Percentiles rank a stretch among this genome's conserved stretches.
Evolutionary conservation across 2,329 filamentous ascomycete species (phyloP).

Genomic region (Sclerotinia borealis): DNA sequence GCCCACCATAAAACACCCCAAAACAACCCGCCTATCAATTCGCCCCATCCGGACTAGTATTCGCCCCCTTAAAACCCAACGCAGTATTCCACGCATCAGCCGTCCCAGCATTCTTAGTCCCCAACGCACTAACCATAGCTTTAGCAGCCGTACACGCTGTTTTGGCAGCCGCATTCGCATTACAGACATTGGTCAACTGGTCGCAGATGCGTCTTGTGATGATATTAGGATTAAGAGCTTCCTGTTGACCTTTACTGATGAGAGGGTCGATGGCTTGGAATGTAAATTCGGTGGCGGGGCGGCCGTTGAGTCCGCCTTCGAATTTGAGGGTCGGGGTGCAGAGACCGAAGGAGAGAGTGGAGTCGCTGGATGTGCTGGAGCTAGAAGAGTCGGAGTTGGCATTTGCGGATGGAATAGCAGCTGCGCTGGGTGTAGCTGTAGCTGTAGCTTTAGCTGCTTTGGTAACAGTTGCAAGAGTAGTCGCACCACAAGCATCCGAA

Average conservation of each 20-base stretch:
- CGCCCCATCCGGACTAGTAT: conserved; percentile 30
- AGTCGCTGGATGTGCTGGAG: conserved; percentile 22
- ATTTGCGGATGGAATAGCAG: neutral
- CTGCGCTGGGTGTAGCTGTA: neutral
- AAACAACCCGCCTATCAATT: no score
- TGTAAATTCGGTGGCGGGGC: conserved; percentile 52
- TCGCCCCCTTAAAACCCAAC: conserved; percentile 34
- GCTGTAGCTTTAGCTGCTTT: neutral
- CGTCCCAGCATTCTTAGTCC: conserved; percentile 43
- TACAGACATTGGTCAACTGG: conserved; percentile 61
- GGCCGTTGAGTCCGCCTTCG: conserved; percentile 46
- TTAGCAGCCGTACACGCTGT: conserved; percentile 47
- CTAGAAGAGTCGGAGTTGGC: neutral
- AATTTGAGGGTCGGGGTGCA: conserved; percentile 51
- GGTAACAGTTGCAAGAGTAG: conserved; percentile 19
- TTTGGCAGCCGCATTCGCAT: conserved; percentile 54
- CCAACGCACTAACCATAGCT: conserved; percentile 44
- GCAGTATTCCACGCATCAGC: conserved; percentile 40
- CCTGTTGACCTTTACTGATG: conserved; percentile 55
- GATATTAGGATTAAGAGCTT: conserved; percentile 66
- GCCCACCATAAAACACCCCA: no score
- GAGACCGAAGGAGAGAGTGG: conserved; percentile 41
- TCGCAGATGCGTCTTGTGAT: conserved; percentile 69
- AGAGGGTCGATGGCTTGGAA: conserved; percentile 61
- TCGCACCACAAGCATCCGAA: conserved; percentile 13